Conservation (phyloP, 1,139 yeast genomes). For the Candida sanyaensis region DNA sequence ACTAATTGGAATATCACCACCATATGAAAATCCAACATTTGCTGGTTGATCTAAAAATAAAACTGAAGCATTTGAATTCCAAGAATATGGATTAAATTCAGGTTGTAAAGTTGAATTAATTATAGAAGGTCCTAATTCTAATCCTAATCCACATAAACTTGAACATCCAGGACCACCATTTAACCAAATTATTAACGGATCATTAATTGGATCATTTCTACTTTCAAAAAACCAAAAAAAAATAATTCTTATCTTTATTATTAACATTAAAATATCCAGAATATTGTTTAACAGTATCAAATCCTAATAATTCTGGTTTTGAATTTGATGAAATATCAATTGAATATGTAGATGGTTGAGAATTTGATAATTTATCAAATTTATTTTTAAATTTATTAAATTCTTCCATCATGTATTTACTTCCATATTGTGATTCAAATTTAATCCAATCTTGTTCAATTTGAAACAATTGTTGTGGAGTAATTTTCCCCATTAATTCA, state of each 20-base stretch:
- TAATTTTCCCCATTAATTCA: slow-evolving; percentile 3
- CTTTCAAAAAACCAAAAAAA: slow-evolving; percentile 40
- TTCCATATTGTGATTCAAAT: not conserved
- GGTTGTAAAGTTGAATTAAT: slow-evolving; percentile 28
- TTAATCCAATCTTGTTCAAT: slow-evolving; percentile 1
- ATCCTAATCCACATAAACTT: slow-evolving; percentile 33
- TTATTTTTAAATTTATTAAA: not conserved
- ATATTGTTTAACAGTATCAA: slow-evolving; percentile 73
- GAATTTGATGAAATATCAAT: slow-evolving; percentile 1
- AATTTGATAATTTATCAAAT: not conserved
- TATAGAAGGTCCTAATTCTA: slow-evolving; percentile 34
- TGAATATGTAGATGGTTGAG: not conserved
- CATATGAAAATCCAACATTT: slow-evolving; percentile 68
- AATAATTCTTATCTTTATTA: slow-evolving; percentile 62
- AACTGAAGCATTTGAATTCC: slow-evolving; percentile 37
- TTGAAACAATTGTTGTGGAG: not conserved
- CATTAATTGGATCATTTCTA: slow-evolving; percentile 34
- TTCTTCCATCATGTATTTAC: not conserved
- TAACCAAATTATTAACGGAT: slow-evolving; percentile 37
- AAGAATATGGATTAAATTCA: slow-evolving; percentile 29
- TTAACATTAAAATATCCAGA: slow-evolving; percentile 82
- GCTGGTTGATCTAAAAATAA: slow-evolving; percentile 39
- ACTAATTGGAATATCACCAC: slow-evolving; percentile 50
- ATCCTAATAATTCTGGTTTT: slow-evolving; percentile 56
- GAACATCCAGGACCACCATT: slow-evolving; percentile 86